These are phyloP conservation scores for Aspergillus luchuensis DNA, from an alignment of 2,329 filamentous ascomycete genomes.

Conservation along the genomic window DNA sequence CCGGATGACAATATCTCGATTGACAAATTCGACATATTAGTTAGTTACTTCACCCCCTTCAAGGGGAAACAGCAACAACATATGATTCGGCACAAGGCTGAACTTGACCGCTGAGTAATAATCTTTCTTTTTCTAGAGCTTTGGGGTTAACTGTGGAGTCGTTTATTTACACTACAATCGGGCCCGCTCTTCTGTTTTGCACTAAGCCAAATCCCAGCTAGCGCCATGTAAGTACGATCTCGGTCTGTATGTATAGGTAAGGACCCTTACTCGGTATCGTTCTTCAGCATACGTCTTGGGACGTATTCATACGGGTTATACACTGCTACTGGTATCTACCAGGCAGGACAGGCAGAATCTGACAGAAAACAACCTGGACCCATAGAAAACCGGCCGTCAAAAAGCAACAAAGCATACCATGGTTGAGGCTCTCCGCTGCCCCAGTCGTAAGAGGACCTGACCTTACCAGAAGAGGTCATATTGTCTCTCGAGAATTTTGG, in stretches of 20 bases:
- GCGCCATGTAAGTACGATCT: constrained; percentile 8
- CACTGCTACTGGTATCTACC: not conserved
- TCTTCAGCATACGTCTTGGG: constrained; percentile 4
- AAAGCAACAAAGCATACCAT: constrained; percentile 25
- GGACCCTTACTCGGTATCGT: constrained; percentile 16
- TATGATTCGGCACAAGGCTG: constrained; percentile 8
- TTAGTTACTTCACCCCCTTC: not conserved
- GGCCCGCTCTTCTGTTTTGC: constrained; percentile 17
- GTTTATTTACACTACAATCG: constrained; percentile 29
- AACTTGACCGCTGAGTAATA: constrained; percentile 9
- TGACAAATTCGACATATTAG: not conserved
- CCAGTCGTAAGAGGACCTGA: constrained; percentile 16
- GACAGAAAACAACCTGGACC: constrained; percentile 7
- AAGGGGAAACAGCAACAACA: not conserved
- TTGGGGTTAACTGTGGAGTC: constrained; percentile 26
- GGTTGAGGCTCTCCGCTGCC: constrained; percentile 35
- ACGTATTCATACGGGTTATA: not conserved
- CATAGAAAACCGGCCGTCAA: constrained; percentile 11
- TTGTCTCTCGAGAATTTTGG: constrained; percentile 23
- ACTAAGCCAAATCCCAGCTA: constrained; percentile 10
- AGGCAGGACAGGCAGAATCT: not conserved
- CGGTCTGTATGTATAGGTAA: constrained; percentile 10
- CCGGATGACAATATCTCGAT: not conserved
- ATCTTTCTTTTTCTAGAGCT: constrained; percentile 10
- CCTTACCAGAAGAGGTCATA: constrained; percentile 29